phyloP scores from a whole-genome alignment of 164 flowering plant genomes.

The Nelumbo lutea region DNA sequence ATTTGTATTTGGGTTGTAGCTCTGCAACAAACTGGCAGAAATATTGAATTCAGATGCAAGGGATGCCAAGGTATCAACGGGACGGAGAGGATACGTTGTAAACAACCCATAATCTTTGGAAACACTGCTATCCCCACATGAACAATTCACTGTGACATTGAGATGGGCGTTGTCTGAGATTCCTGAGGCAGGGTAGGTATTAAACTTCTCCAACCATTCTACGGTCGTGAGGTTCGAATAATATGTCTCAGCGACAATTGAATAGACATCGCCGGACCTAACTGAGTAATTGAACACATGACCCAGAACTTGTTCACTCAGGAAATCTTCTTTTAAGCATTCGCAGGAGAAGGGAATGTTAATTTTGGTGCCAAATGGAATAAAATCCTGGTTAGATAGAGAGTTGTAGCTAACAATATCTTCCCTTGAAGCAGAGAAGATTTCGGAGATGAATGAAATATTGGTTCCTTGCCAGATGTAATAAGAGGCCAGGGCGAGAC shows the following conservation, averaged over 20 bases:
- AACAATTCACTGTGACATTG: slow-evolving; percentile 46
- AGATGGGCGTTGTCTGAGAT: slow-evolving; percentile 21
- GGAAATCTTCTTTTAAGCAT: slow-evolving; percentile 21
- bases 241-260: slow-evolving; percentile 2
- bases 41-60: slow-evolving; percentile 17
- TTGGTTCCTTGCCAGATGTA: slow-evolving; percentile 8
- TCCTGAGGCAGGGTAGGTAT: slow-evolving; percentile 1
- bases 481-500: slow-evolving; percentile 20
- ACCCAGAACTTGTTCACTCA: slow-evolving; percentile 7
- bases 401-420: slow-evolving; percentile 25
- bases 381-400: slow-evolving; percentile 15
- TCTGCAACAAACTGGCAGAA: slow-evolving; percentile 17
- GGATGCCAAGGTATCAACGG: slow-evolving; percentile 25
- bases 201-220: slow-evolving; percentile 8
- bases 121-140: slow-evolving; percentile 37
- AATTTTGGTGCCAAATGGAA: slow-evolving; percentile 14
- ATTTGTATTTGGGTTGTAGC: slow-evolving; percentile 25
- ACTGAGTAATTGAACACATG: slow-evolving; percentile 12
- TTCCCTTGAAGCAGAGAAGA: not conserved
- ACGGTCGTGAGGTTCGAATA: slow-evolving; percentile 29
- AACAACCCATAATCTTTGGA: slow-evolving; percentile 41
- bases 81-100: slow-evolving; percentile 40
- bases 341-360: slow-evolving; percentile 40
- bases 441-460: slow-evolving; percentile 18
- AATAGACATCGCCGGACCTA: slow-evolving; percentile 14